Evolutionary conservation across 2,329 filamentous ascomycete genomes (phyloP), one percentile per base, ranked within the genome.

Genomic region (Didymella glomerata): DNA sequence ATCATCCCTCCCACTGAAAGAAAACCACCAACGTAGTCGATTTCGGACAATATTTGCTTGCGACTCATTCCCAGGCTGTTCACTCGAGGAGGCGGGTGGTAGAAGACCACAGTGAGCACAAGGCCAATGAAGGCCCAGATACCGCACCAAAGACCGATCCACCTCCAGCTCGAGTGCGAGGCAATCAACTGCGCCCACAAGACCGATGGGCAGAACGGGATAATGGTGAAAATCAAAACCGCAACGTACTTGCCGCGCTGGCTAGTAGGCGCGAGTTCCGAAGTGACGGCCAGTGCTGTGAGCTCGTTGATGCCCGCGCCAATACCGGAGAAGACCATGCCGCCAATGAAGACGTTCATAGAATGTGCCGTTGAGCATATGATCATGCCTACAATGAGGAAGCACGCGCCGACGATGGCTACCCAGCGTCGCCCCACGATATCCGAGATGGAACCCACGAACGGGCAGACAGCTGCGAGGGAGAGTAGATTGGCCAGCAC

Each of bases 261-360:
- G 5, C 82, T 78, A 6, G 85, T 86, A 2, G 88, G 88, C 0
- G 86, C 88, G 63, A 90, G 82, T 70, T 91, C 88, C 1, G 87
- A 85, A 1, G 87, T 88, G 24, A 84, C 88, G 38, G 88, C 88
- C 20, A 91, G 77, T 8, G 88, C 87, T 4, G 87, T 90, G 40
- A 90, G 76, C 71, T 90, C 88, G 66, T 87, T 87, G 66, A 90
- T 84, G 13, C 88, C 88, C 9, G 88, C 87, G 34, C 88, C 88
- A 7, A 86, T 78, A 3, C 88, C 88, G 16, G 86, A 81, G 63
- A 90, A 79, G 2, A 82, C 80, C 69, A 71, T 69, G 27, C 69
- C 69, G 22, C 60, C 48, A 27, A 72, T 70, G 46, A 71, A 69
- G 22, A 64, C 63, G 36, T 71, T 71, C 68, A 72, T 72, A 2